Conservation (phyloP, 2,329 filamentous ascomycete species). For the Claviceps pusilla region DNA sequence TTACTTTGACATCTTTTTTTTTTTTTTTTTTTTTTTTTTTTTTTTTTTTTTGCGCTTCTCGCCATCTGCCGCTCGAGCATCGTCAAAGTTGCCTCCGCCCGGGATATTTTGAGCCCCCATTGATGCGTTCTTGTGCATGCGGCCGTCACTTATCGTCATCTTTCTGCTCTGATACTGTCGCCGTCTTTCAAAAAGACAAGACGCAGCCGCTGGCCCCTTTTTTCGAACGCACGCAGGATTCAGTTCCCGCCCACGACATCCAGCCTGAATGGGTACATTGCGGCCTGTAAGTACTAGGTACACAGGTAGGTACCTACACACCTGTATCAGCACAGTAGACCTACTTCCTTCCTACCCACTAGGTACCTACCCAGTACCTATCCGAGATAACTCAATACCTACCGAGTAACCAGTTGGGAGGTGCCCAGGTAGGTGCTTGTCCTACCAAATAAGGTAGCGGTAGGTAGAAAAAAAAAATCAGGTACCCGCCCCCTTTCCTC, state of each 20-base stretch:
- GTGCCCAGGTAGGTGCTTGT: too few relatives aligned
- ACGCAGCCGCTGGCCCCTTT: neutral
- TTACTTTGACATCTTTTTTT: neutral
- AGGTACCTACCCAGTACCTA: too few relatives aligned
- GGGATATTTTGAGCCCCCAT: conserved; percentile 18
- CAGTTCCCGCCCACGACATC: conserved; percentile 1
- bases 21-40: neutral
- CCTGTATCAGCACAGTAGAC: too few relatives aligned
- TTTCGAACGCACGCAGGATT: conserved; percentile 1
- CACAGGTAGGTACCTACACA: too few relatives aligned
- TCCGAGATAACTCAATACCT: too few relatives aligned
- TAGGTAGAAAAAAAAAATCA: neutral
- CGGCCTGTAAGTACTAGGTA: too few relatives aligned
- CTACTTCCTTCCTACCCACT: too few relatives aligned
- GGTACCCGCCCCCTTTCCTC: conserved; percentile 8
- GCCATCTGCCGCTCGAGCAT: neutral
- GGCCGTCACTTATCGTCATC: conserved; percentile 10
- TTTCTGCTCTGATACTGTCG: conserved; percentile 14
- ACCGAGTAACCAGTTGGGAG: too few relatives aligned
- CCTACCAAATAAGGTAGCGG: too few relatives aligned
- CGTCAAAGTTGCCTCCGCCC: conserved; percentile 4
- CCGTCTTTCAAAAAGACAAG: neutral
- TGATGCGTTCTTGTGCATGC: conserved; percentile 10
- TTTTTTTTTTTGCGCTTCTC: neutral
- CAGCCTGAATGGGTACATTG: neutral